Conservation (phyloP, 2,329 filamentous ascomycete species). For the Bipolaris victoriae region DNA sequence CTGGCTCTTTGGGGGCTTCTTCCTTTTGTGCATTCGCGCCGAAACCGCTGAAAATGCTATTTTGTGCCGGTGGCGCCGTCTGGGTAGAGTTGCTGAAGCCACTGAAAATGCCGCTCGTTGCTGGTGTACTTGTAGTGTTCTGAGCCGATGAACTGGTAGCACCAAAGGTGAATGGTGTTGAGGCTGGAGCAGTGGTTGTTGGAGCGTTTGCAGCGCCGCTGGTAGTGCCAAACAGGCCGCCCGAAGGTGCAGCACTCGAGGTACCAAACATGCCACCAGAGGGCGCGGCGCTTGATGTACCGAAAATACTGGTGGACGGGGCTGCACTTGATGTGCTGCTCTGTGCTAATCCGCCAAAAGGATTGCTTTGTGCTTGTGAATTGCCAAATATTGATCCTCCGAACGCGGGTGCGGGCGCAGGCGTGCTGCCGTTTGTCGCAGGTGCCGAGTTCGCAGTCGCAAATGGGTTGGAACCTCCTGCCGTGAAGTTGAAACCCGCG, state of each 20-base stretch:
- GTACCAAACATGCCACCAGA: slow-evolving; percentile 28
- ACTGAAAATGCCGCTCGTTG: slow-evolving; percentile 20
- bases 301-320: slow-evolving; percentile 19
- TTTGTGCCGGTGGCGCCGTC: slow-evolving; percentile 8
- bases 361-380: slow-evolving; percentile 27
- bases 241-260: slow-evolving; percentile 20
- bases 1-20: slow-evolving; percentile 6
- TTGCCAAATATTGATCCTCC: slow-evolving; percentile 25
- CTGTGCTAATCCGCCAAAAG: slow-evolving; percentile 28
- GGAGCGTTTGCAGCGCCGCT: slow-evolving; percentile 21
- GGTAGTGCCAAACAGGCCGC: slow-evolving; percentile 21
- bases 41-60: slow-evolving; percentile 22
- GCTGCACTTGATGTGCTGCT: slow-evolving; percentile 16
- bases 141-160: slow-evolving; percentile 21
- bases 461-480: slow-evolving; percentile 32
- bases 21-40: slow-evolving; percentile 18
- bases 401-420: slow-evolving; percentile 19
- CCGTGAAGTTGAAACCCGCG: slow-evolving; percentile 38
- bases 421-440: slow-evolving; percentile 29
- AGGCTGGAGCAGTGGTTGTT: slow-evolving; percentile 23
- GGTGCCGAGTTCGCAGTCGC: slow-evolving; percentile 24
- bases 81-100: slow-evolving; percentile 13
- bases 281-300: slow-evolving; percentile 15
- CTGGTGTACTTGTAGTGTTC: slow-evolving; percentile 18
- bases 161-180: slow-evolving; percentile 27